Evolutionary conservation across 2,329 filamentous ascomycete species (phyloP).

Genomic region (Iodosphaeria phyllophila): DNA sequence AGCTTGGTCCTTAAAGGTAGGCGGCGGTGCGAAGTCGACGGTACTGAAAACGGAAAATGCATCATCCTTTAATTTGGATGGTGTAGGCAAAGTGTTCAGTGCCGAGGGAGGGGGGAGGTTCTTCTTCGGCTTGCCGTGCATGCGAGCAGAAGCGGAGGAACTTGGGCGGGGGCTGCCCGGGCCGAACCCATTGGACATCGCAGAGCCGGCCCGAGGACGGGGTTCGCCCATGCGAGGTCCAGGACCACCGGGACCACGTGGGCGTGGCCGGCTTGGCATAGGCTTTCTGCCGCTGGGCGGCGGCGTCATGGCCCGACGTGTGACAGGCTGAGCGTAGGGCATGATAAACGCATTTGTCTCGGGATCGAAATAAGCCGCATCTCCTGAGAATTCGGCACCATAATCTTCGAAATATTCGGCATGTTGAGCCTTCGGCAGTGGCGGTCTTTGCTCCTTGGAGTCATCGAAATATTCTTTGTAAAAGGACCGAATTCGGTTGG

Average conservation of each 20-base stretch:
- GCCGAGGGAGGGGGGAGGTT: constrained; percentile 51
- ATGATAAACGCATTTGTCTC: constrained; percentile 54
- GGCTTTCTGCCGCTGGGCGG: constrained; percentile 36
- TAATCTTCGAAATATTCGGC: constrained; percentile 57
- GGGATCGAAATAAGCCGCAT: constrained; percentile 48
- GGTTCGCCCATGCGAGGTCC: constrained; percentile 18
- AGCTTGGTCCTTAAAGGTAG: constrained; percentile 44
- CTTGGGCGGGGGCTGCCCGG: constrained; percentile 14
- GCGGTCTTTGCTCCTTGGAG: constrained; percentile 26
- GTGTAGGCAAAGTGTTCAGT: constrained; percentile 65
- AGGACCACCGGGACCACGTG: constrained; percentile 11
- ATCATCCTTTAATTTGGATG: constrained; percentile 69
- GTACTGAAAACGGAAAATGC: constrained; percentile 48
- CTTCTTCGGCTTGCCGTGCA: constrained; percentile 17
- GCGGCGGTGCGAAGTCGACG: constrained; percentile 74
- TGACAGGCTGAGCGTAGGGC: constrained; percentile 70
- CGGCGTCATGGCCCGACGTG: constrained; percentile 87
- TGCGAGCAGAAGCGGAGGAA: constrained; percentile 18
- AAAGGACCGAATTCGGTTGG: constrained; percentile 93
- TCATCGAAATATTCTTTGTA: constrained; percentile 99
- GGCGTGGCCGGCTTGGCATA: constrained; percentile 13
- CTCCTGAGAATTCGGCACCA: constrained; percentile 49
- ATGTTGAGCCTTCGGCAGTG: constrained; percentile 6
- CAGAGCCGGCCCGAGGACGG: constrained; percentile 30
- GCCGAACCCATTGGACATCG: constrained; percentile 18